Base-by-base conservation (phyloP, 116 monocot species). In the Zostera marina region DNA sequence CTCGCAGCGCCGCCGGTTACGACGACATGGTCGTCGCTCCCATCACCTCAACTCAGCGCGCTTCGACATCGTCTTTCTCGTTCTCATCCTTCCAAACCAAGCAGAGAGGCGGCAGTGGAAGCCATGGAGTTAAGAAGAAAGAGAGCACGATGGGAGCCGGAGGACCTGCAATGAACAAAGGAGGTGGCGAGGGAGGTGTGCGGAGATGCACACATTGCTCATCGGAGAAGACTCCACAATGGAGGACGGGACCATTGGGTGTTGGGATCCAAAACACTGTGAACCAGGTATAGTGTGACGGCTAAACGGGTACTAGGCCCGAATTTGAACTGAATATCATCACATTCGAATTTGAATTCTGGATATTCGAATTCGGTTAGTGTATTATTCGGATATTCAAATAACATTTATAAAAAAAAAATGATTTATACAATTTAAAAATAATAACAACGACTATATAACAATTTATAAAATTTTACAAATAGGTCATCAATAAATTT, bases 161-260 rank as follows among this genome's bases (percentile, higher is more conserved):
- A 0, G 58, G 68, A 14, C 49, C 39, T 1, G 22, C 20, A 41
- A 22, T 11, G 48, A 49, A 12, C 12, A 25, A 11, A 15, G 64
- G 57, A 10, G 64, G 40, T 0, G 57, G 41, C 24, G 61, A 54
- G 0, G 64, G 48, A 9, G 74, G 70, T 0, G 70, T 71, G 15
- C 58, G 75, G 22, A 63, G 66, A 46, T 80, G 80, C 80, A 69
- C 72, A 15, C 76, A 80, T 62, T 80, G 76, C 71, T 66, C 64
- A 59, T 71, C 75, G 14, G 72, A 76, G 71, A 76, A 71, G 70
- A 81, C 81, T 22, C 81, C 77, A 46, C 77, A 81, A 69, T 81
- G 76, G 81, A 61, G 81, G 56, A 70, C 70, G 39, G 81, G 81
- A 19, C 81, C 81, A 15, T 57, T 81, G 47, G 81, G 81, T 77